Percentiles rank a stretch among this genome's conserved stretches.
These are phyloP conservation scores for Biscogniauxia marginata DNA, from an alignment of 2,329 filamentous ascomycete species.

Conservation along the genomic window DNA sequence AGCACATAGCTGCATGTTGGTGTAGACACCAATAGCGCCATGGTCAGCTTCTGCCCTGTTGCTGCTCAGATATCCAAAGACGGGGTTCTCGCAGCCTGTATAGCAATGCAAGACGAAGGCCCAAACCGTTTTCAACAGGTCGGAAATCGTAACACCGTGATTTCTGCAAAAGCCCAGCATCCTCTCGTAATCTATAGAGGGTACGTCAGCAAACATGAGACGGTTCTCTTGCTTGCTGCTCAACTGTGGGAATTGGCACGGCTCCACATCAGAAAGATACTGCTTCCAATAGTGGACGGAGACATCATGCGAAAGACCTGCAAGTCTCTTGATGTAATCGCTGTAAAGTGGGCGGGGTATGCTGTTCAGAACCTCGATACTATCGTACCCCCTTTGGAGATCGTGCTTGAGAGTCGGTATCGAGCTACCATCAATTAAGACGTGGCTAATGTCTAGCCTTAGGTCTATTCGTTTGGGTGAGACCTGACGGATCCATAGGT, in stretches of 20 bases:
- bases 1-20: background rate
- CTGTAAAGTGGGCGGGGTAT: background rate
- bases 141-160: background rate
- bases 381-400: background rate
- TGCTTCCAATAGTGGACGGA: background rate
- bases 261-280: background rate
- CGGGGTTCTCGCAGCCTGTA: background rate
- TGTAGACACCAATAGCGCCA: background rate
- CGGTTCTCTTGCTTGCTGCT: background rate
- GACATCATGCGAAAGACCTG: background rate
- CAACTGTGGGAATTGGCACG: background rate
- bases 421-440: conserved; percentile 1
- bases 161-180: background rate
- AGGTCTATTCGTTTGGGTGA: background rate
- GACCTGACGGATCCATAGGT: background rate
- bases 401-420: background rate
- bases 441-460: conserved; percentile 2
- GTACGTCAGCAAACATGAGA: background rate
- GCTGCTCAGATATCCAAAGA: background rate
- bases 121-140: background rate
- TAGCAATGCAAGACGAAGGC: background rate
- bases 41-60: background rate
- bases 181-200: background rate
- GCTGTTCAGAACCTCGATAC: background rate
- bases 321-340: background rate